These are phyloP conservation scores for Lasiodiplodia sp. DNA, from an alignment of 2,329 filamentous ascomycete genomes.

Conservation along the genomic window DNA sequence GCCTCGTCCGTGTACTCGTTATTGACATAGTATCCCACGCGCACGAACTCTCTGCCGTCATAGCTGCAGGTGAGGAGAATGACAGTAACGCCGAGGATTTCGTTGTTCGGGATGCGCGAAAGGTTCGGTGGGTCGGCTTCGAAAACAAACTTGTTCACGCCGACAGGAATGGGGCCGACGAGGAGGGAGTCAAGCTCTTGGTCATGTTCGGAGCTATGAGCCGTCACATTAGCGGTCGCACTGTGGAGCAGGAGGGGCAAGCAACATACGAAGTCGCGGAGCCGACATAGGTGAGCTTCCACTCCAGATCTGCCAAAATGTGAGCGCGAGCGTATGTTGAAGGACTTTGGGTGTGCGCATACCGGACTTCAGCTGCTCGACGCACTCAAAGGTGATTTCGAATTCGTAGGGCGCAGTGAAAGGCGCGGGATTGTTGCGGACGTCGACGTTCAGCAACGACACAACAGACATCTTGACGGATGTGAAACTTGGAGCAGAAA, in stretches of 20 bases:
- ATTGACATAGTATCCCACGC: constrained; percentile 99
- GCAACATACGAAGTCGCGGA: constrained; percentile 89
- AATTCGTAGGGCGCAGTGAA: constrained; percentile 95
- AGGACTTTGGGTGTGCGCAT: constrained; percentile 28
- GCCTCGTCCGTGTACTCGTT: constrained; percentile 97
- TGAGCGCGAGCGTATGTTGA: neutral
- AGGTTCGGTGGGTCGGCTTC: constrained; percentile 93
- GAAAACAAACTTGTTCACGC: constrained; percentile 98
- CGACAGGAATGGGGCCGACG: constrained; percentile 95
- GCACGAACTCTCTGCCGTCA: constrained; percentile 94
- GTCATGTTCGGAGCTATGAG: constrained; percentile 86
- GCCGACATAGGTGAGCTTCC: constrained; percentile 99
- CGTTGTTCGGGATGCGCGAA: constrained; percentile 87
- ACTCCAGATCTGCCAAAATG: constrained; percentile 80
- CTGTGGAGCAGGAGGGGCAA: constrained; percentile 17
- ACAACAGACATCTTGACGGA: constrained; percentile 84
- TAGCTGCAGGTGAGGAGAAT: constrained; percentile 96
- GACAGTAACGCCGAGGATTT: constrained; percentile 96
- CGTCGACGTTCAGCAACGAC: constrained; percentile 91
- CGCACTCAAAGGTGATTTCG: constrained; percentile 98
- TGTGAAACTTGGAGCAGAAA: constrained; percentile 9
- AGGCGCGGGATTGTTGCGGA: constrained; percentile 95
- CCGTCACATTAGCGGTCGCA: constrained; percentile 35
- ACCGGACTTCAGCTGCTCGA: constrained; percentile 95
- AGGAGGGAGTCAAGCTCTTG: constrained; percentile 97